These are phyloP conservation scores for Cruciata laevipes DNA, from an alignment of 257 asterid genomes.

Conservation along the genomic window DNA sequence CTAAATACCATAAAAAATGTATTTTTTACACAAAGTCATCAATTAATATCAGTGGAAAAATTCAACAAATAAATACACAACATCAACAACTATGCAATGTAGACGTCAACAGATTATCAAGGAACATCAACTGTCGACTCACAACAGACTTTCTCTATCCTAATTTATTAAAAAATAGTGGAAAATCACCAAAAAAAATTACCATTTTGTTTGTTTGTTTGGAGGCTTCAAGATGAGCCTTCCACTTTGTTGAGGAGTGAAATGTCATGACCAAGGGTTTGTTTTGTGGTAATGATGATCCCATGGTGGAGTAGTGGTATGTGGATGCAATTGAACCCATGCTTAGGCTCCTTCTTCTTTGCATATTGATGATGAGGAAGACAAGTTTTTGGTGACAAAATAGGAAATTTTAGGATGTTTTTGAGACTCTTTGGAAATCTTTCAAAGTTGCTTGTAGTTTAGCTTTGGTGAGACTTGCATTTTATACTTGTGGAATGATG, in stretches of 20 bases:
- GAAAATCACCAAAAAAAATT: background rate
- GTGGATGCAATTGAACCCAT: conserved; percentile 25
- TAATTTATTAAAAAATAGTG: background rate
- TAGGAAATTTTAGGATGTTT: conserved; percentile 19
- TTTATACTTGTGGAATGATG: conserved; percentile 23
- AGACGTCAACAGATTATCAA: too few species aligned
- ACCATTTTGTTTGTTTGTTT: conserved; percentile 36
- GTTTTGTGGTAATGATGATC: conserved; percentile 16
- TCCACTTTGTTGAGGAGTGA: conserved; percentile 50
- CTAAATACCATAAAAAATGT: too few species aligned
- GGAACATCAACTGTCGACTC: too few species aligned
- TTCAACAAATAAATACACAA: too few species aligned
- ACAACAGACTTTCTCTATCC: too few species aligned
- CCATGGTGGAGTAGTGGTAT: conserved; percentile 6
- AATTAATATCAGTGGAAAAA: too few species aligned
- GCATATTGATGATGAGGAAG: background rate
- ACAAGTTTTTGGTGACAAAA: background rate
- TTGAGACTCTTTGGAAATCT: background rate
- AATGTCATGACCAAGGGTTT: conserved; percentile 34
- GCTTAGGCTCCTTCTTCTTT: background rate
- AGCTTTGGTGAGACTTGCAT: conserved; percentile 4
- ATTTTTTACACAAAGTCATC: too few species aligned
- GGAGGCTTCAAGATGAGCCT: conserved; percentile 39
- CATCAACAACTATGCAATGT: too few species aligned
- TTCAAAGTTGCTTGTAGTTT: background rate